Evolutionary conservation across 129 eudicot species (phyloP), one percentile per base, ranked within the genome.

Genomic region (Solidago caesia): DNA sequence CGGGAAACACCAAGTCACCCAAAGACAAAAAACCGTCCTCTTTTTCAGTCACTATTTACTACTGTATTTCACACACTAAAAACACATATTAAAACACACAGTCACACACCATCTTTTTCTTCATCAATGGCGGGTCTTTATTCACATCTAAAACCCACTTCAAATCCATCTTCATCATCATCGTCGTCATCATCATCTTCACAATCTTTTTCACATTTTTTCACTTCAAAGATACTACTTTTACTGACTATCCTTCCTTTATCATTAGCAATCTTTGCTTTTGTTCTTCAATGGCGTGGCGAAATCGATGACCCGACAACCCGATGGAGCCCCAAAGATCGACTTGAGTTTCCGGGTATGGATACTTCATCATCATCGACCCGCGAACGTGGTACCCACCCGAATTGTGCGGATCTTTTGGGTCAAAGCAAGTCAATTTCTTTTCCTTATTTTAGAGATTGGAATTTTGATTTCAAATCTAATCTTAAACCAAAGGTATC

Each of bases 201-300:
- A 3, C 76, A 69, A 49, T 81, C 21, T 21, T 21, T 74, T 1
- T 78, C 88, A 1, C 82, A 72, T 14, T 2, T 66, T 15, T 80
- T 85, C 79, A 70, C 63, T 64, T 82, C 92, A 6, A 90, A 71
- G 65, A 71, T 89, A 46, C 75, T 93, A 7, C 81, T 93, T 11
- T 62, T 90, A 52, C 96, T 93, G 49, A 85, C 96, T 44, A 48
- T 90, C 3, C 87, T 93, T 64, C 96, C 96, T 4, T 85, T 93
- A 26, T 76, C 87, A 48, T 89, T 93, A 43, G 96, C 96, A 44
- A 42, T 76, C 69, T 86, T 93, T 62, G 96, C 98, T 7, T 93
- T 93, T 77, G 51, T 88, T 67, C 96, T 93, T 51, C 98, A 93
- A 79, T 93, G 96, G 96, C 91, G 91, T 15, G 96, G 96, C n/a